Percentiles rank a stretch among this genome's conserved stretches.
Evolutionary conservation across 2,329 filamentous ascomycete genomes (phyloP).

Genomic region (Celoporthe dispersa): DNA sequence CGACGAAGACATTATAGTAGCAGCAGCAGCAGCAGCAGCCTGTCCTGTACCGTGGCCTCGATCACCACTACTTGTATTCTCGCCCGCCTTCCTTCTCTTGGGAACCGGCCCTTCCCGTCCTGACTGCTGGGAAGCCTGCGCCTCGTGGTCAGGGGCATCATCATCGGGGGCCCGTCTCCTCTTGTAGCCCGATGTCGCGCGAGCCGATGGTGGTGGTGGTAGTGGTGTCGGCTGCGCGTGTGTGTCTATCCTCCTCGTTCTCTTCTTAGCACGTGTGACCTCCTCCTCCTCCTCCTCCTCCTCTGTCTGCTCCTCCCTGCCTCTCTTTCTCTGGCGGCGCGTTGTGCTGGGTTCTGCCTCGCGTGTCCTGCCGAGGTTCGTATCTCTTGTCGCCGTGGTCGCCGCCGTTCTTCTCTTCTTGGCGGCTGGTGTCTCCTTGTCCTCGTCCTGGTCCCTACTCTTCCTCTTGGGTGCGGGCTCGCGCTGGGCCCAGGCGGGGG

Average conservation of each 20-base stretch:
- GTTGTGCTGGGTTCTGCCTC: slow-evolving; percentile 10
- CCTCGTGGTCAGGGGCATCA: background rate
- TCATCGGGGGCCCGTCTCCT: slow-evolving; percentile 1
- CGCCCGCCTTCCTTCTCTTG: slow-evolving; percentile 2
- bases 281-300: background rate
- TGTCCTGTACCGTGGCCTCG: background rate
- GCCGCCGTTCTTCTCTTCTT: background rate
- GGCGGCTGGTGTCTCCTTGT: background rate
- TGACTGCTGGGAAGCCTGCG: background rate
- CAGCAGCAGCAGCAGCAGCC: background rate
- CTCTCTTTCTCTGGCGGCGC: slow-evolving; percentile 7
- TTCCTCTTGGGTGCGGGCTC: background rate
- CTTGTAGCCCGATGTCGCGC: background rate
- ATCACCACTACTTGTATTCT: background rate
- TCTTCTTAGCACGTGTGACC: slow-evolving; percentile 3
- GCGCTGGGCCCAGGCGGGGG: no score
- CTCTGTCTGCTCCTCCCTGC: background rate
- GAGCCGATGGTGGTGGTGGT: background rate
- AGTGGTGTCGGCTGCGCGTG: background rate
- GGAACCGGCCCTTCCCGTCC: background rate
- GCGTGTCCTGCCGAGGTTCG: background rate
- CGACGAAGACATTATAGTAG: background rate
- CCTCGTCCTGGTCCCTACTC: no score
- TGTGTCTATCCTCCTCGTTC: slow-evolving; percentile 12
- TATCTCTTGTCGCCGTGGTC: background rate